These are phyloP conservation scores for Spatholobus suberectus DNA, from an alignment of 306 rosid species.

Conservation along the genomic window DNA sequence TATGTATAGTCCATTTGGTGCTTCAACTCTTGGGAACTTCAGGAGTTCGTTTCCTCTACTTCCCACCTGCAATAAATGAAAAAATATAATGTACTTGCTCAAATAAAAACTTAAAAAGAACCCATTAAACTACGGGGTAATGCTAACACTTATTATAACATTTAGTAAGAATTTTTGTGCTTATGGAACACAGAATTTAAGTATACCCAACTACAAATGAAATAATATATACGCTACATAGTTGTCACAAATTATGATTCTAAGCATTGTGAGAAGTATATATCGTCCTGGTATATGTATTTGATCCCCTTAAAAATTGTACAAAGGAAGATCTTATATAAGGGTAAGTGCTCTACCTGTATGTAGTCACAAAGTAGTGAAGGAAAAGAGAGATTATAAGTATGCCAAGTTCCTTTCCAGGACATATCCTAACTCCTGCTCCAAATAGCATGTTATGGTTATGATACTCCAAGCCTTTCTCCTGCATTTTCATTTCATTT, in stretches of 20 bases:
- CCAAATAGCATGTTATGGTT: constrained; percentile 71
- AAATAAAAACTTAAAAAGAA: not conserved
- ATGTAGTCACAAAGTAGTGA: constrained; percentile 75
- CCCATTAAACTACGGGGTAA: not conserved
- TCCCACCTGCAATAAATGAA: constrained; percentile 67
- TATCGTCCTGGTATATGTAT: too few relatives aligned
- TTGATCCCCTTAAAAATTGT: too few relatives aligned
- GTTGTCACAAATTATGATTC: too few relatives aligned
- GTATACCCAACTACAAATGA: too few relatives aligned
- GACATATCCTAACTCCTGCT: constrained; percentile 71
- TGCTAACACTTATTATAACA: not conserved
- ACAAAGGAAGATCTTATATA: not conserved
- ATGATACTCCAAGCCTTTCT: constrained; percentile 62
- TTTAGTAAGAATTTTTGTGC: too few relatives aligned
- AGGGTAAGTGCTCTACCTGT: constrained; percentile 51
- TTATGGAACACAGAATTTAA: too few relatives aligned
- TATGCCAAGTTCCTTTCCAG: constrained; percentile 79
- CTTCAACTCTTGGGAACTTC: constrained; percentile 83
- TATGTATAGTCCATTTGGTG: constrained; percentile 73
- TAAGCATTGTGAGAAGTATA: too few relatives aligned
- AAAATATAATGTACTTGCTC: not conserved
- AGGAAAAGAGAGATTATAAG: constrained; percentile 68
- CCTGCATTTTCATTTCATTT: constrained; percentile 47
- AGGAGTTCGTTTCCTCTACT: constrained; percentile 63
- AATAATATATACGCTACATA: too few relatives aligned